Base-by-base conservation (phyloP, 768 basidiomycete species). In the Russula sp. region DNA sequence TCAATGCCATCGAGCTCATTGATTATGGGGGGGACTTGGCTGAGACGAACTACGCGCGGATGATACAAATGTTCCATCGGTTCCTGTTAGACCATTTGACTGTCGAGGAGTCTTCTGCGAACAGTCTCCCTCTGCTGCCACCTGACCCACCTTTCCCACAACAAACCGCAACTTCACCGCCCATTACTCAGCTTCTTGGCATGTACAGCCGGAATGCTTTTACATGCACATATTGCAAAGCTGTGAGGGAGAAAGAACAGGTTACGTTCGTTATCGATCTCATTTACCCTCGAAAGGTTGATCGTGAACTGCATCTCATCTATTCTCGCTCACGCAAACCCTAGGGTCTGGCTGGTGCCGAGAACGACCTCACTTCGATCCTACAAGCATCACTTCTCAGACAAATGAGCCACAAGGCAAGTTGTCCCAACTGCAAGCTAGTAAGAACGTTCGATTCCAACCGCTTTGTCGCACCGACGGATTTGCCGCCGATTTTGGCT, bases 21-120 rank as follows among this genome's bases (percentile, higher is more conserved):
- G 97, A 98, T 69, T 90, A 88, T 60, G 90, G 90, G 13, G 80
- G 87, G 49, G 90, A 94, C 66, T 76, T 79, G 10, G 76, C 77
- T n/a, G 83, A 83, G 65, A 79, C 86, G 43, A 85, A 90, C 66
- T 93, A 98, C 67, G 86, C 85, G 0, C 84, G 88, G 54, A 87
- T 92, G 76, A 98, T 98, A 45, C 97, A 98, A 73, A 83, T 84
- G 16, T 98, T 98, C 78, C 93, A 98, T 71, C 86, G 96, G 22
- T 98, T 97, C 76, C 79, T 97, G 42, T 74, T 98, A 55, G 94
- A 98, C 63, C 87, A 87, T 55, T 79, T 98, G 66, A 84, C 81
- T 60, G 79, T 81, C 3, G 92, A 94, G 73, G 87, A 84, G 64
- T 71, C 73, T 25, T 83, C 79, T 67, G 82, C 83, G 25, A 73